These are phyloP conservation scores for Paecilomyces sp. DNA, from an alignment of 2,329 filamentous ascomycete genomes.

Conservation along the genomic window DNA sequence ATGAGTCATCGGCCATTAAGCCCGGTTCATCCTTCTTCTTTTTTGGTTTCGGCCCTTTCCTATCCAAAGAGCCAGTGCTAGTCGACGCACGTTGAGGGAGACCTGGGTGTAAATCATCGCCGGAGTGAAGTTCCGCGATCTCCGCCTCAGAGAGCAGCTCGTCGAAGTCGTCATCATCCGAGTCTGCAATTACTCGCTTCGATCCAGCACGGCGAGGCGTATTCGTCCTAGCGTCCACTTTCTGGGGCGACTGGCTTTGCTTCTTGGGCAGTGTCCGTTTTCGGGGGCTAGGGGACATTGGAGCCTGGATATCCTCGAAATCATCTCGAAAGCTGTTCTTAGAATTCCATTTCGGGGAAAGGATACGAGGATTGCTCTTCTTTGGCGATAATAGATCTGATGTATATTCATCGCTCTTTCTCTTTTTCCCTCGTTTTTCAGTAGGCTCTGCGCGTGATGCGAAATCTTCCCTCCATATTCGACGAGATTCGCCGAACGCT, in stretches of 20 bases:
- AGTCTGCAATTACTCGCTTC: conserved; percentile 24
- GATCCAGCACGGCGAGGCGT: conserved; percentile 1
- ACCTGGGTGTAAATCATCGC: conserved; percentile 22
- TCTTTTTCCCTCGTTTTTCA: conserved; percentile 38
- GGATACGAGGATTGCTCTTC: conserved; percentile 17
- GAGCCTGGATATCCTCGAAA: background rate
- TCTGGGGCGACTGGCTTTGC: conserved; percentile 3
- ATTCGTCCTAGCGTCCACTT: conserved; percentile 2
- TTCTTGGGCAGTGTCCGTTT: background rate
- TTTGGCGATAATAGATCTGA: conserved; percentile 28
- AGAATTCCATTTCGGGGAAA: conserved; percentile 9
- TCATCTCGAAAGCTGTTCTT: conserved; percentile 1
- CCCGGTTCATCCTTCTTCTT: background rate
- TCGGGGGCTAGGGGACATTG: background rate
- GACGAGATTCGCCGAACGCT: conserved; percentile 33
- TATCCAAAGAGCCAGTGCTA: background rate
- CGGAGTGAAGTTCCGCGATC: conserved; percentile 12
- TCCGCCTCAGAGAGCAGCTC: conserved; percentile 16
- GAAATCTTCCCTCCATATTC: conserved; percentile 38
- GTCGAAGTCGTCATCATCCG: conserved; percentile 20
- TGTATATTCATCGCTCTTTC: conserved; percentile 43
- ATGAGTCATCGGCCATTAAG: background rate
- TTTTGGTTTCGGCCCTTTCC: background rate
- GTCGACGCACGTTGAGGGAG: conserved; percentile 10
- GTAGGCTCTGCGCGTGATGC: conserved; percentile 29